A percentile compares a stretch with the other conserved stretches of the same genome.
phyloP scores from a whole-genome alignment of 352 stramenopile genomes.

The Phytophthora kernoviae region DNA sequence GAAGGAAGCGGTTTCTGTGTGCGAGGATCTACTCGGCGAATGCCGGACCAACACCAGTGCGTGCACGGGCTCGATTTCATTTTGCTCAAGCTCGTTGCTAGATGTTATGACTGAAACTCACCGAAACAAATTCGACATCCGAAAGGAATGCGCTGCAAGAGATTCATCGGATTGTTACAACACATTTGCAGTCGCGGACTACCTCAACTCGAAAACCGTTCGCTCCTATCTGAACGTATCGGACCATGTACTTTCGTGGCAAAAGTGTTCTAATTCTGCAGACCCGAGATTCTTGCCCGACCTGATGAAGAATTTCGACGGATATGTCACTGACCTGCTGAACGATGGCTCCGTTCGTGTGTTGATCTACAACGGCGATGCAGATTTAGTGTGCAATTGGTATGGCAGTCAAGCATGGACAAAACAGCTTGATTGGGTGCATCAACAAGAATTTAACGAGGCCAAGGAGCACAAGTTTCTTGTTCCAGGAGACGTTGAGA shows the following conservation, averaged over 20 bases:
- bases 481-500: slow-evolving; percentile 5
- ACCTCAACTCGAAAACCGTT: slow-evolving; percentile 60
- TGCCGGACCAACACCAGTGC: slow-evolving; percentile 28
- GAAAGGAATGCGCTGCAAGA: slow-evolving; percentile 24
- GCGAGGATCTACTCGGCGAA: slow-evolving; percentile 29
- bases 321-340: slow-evolving; percentile 29
- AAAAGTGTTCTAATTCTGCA: slow-evolving; percentile 89
- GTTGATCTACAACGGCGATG: slow-evolving; percentile 37
- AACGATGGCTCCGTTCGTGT: slow-evolving; percentile 25
- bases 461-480: slow-evolving; percentile 14
- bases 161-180: slow-evolving; percentile 23
- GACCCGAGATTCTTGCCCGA: slow-evolving; percentile 71
- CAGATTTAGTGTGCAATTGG: slow-evolving; percentile 54
- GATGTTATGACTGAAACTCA: slow-evolving; percentile 13
- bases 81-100: slow-evolving; percentile 24
- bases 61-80: slow-evolving; percentile 20
- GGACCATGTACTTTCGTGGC: slow-evolving; percentile 55
- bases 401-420: slow-evolving; percentile 43
- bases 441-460: slow-evolving; percentile 33
- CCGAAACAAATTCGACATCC: slow-evolving; percentile 66
- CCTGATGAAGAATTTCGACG: slow-evolving; percentile 25
- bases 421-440: slow-evolving; percentile 36
- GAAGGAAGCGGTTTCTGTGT: slow-evolving; percentile 31
- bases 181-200: slow-evolving; percentile 32
- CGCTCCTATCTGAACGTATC: slow-evolving; percentile 45